Base-by-base conservation (phyloP, 495 filamentous ascomycete genomes). In the Bombardia bombarda region DNA sequence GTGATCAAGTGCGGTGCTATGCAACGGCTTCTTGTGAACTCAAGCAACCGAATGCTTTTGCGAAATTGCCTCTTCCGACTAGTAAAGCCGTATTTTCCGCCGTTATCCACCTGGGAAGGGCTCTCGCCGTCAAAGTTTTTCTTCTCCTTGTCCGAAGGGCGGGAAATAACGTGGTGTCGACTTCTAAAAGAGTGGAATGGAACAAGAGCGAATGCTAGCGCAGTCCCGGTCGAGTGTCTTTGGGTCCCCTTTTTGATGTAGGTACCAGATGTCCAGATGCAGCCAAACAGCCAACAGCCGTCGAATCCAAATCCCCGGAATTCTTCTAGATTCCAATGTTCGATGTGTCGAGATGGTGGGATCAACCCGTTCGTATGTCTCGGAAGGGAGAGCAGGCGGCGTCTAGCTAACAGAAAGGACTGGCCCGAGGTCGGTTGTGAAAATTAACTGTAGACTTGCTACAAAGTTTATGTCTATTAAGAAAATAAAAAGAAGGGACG, bases 221-320 rank as follows among this genome's bases (percentile, higher is more conserved):
- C 37, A 33, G 43, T 53, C 43, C 52, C 44, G 38, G 49, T 37
- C 38, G 49, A 42, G 32, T 32, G 34, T 46, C 32, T 45, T 34
- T 16, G 28, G 39, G 32, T 19, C 31, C 34, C 35, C n/a, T n/a
- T 36, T 38, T 12, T n/a, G 33, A 38, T 48, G 50, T 49, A 56
- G 53, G 39, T 50, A 49, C 49, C 32, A 32, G 32, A 36, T 37
- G 28, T n/a, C 45, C 40, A 34, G 42, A 34, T 59, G 56, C 50
- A 49, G 50, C 49, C 51, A 50, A 52, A 35, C 51, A 50, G 45
- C 53, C 50, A 57, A 48, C 52, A 32, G 45, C 47, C 25, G 39
- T 24, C 43, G 42, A 49, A 49, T 43, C 56, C 56, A 49, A 38
- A 19, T 40, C 33, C 43, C 50, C 36, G 52, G 55, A 32, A n/a